Evolutionary conservation across 2,329 filamentous ascomycete genomes (phyloP).

Genomic region (Periconia digitata): DNA sequence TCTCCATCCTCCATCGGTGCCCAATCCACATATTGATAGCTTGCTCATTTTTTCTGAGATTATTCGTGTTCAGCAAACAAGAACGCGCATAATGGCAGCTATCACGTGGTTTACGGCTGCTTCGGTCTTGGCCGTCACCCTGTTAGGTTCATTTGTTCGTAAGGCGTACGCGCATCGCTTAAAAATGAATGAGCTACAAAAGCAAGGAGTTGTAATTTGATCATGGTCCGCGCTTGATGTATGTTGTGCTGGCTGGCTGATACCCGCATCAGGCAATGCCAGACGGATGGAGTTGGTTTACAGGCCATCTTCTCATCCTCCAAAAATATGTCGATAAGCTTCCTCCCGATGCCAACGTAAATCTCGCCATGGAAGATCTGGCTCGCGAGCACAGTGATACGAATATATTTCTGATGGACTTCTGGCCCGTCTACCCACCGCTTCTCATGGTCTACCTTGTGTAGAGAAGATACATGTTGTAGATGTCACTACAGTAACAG

Average conservation of each 20-base stretch:
- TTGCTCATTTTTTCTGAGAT: too few species aligned
- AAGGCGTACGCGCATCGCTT: slow-evolving; percentile 3
- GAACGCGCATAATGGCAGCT: too few species aligned
- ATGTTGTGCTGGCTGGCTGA: not conserved
- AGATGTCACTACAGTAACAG: too few species aligned
- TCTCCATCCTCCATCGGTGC: too few species aligned
- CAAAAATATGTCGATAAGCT: slow-evolving; percentile 4
- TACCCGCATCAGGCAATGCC: slow-evolving; percentile 8
- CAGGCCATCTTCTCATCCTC: slow-evolving; percentile 7
- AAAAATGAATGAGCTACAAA: slow-evolving; percentile 8
- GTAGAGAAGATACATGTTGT: too few species aligned
- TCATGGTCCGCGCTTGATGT: not conserved
- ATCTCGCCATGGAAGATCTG: slow-evolving; percentile 6
- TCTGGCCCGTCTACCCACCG: slow-evolving; percentile 13
- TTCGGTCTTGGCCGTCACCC: not conserved
- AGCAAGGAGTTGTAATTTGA: slow-evolving; percentile 10
- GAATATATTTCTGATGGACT: slow-evolving; percentile 13
- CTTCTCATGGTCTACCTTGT: slow-evolving; percentile 10
- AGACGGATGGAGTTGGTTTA: slow-evolving; percentile 11
- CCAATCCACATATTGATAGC: too few species aligned
- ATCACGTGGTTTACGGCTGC: not conserved
- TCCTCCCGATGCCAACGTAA: slow-evolving; percentile 9
- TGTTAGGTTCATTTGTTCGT: not conserved
- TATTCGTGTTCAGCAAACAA: too few species aligned
- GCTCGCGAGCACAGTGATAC: slow-evolving; percentile 2